Evolutionary conservation across 2,329 filamentous ascomycete species (phyloP).

Genomic region (Acrocalymma vagum): DNA sequence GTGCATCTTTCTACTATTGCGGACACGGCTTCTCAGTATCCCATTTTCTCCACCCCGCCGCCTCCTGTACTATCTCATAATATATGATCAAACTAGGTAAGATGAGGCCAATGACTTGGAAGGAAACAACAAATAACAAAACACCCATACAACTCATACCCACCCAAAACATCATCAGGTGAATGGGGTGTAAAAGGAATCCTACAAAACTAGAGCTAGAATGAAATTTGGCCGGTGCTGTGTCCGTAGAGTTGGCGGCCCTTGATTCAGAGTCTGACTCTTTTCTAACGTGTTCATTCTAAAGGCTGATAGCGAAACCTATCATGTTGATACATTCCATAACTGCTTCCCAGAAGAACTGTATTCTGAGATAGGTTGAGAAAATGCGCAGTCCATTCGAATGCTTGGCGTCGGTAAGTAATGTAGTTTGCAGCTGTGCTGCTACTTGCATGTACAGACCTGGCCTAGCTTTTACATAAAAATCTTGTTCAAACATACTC

Average conservation of each 20-base stretch:
- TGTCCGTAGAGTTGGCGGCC: no score
- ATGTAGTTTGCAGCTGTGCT: neutral
- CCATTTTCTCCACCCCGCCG: neutral
- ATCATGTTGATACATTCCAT: no score
- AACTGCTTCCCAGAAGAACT: neutral
- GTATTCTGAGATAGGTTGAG: no score
- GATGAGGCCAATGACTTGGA: neutral
- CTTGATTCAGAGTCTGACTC: no score
- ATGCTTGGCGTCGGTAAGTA: neutral
- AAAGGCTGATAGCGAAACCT: no score
- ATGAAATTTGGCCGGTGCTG: neutral
- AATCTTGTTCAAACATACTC: no score
- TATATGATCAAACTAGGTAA: neutral
- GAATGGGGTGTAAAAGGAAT: neutral
- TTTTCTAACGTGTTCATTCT: no score
- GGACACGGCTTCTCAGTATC: neutral
- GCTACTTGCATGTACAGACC: neutral
- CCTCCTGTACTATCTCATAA: neutral
- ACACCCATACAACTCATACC: neutral
- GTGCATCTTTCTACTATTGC: slow-evolving; percentile 1
- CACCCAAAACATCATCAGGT: neutral
- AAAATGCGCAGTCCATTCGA: neutral
- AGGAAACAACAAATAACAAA: neutral
- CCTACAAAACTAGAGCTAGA: neutral
- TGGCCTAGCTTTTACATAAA: no score